Evolutionary conservation across 1,139 yeast genomes (phyloP).

Genomic region (Blastobotrys proliferans): DNA sequence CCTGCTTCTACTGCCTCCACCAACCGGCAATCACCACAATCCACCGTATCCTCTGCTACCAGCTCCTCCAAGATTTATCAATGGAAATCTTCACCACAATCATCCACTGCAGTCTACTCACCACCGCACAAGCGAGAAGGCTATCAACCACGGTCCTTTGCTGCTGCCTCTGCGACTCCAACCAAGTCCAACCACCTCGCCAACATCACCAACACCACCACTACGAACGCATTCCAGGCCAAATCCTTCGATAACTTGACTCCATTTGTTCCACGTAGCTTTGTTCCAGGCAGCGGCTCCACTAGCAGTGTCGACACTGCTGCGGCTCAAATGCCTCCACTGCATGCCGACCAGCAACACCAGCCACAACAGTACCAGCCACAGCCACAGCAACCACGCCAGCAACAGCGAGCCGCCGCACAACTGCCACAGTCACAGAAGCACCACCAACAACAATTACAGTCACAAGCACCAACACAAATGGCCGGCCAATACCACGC

Average conservation of each 20-base stretch:
- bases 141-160: background rate
- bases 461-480: background rate
- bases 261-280: constrained; percentile 8
- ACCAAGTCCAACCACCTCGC: background rate
- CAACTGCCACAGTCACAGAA: background rate
- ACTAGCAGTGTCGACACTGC: background rate
- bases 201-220: background rate
- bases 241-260: too few species aligned
- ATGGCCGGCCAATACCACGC: constrained; percentile 6
- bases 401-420: background rate
- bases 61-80: background rate
- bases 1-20: too few species aligned
- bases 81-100: too few species aligned
- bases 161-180: background rate
- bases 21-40: constrained; percentile 11
- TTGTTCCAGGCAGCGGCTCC: background rate
- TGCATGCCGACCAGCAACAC: background rate
- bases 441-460: background rate
- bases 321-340: background rate
- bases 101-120: constrained; percentile 6
- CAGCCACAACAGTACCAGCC: background rate
- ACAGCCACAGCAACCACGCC: background rate
- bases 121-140: constrained; percentile 8
- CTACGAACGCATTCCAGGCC: background rate
- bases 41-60: constrained; percentile 11